These are phyloP conservation scores for Fusarium bactridioides DNA, from an alignment of 2,329 filamentous ascomycete species.

Conservation along the genomic window DNA sequence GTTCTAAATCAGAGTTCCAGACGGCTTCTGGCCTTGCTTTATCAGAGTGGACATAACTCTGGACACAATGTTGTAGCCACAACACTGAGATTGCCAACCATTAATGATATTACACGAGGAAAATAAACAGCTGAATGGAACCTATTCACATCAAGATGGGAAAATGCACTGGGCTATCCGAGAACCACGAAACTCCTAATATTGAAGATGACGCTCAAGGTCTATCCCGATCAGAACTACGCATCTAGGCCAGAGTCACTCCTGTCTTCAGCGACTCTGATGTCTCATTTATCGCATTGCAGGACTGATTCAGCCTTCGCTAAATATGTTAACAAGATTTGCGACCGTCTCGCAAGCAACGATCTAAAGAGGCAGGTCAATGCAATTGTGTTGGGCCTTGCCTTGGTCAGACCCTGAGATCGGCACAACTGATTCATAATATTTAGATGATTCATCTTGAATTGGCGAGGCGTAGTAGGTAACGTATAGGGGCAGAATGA, in stretches of 20 bases:
- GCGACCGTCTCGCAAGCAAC: neutral
- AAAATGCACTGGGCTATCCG: neutral
- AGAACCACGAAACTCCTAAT: neutral
- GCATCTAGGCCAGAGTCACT: neutral
- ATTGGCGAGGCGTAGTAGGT: neutral
- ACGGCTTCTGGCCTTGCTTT: neutral
- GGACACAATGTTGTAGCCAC: neutral
- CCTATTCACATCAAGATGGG: neutral
- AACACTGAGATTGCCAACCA: neutral
- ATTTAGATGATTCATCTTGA: neutral
- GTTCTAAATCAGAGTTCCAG: accelerated
- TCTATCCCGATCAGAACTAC: neutral
- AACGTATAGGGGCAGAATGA: neutral
- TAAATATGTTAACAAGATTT: neutral
- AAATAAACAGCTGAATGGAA: neutral
- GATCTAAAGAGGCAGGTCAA: neutral
- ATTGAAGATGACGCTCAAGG: neutral
- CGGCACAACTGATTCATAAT: neutral
- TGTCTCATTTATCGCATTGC: neutral
- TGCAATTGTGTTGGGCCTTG: neutral
- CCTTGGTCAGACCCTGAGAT: neutral
- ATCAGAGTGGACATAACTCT: no score
- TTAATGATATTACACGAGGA: neutral
- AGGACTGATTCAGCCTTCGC: neutral
- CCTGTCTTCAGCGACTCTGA: neutral